These are phyloP conservation scores for Eragrostis tef DNA, from an alignment of 202 grass and related monocot species.

Conservation along the genomic window DNA sequence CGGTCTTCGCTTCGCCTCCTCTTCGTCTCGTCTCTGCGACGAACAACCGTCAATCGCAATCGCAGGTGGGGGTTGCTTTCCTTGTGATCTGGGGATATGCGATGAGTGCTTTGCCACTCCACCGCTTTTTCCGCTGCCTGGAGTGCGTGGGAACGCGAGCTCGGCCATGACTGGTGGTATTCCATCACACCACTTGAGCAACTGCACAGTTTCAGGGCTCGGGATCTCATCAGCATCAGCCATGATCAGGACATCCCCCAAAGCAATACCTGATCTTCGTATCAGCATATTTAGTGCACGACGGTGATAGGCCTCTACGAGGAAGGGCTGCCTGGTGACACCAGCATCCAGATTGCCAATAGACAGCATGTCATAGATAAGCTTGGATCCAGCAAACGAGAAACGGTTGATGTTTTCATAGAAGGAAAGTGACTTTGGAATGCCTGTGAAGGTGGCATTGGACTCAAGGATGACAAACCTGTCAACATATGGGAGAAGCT, in stretches of 20 bases:
- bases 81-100: slow-evolving; percentile 29
- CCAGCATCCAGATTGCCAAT: slow-evolving; percentile 40
- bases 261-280: slow-evolving; percentile 72
- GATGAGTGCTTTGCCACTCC: background rate
- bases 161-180: slow-evolving; percentile 87
- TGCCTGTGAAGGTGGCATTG: slow-evolving; percentile 90
- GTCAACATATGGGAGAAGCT: slow-evolving; percentile 75
- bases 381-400: slow-evolving; percentile 66
- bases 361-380: slow-evolving; percentile 71
- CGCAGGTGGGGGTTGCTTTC: background rate
- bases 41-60: no score
- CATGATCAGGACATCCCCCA: slow-evolving; percentile 89
- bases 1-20: background rate
- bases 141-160: background rate
- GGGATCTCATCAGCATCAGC: slow-evolving; percentile 94
- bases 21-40: background rate
- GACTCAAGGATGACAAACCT: slow-evolving; percentile 87
- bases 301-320: slow-evolving; percentile 69
- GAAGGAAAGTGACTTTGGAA: slow-evolving; percentile 65
- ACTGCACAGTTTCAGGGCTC: slow-evolving; percentile 65
- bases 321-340: slow-evolving; percentile 59
- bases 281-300: slow-evolving; percentile 69
- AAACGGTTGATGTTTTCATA: slow-evolving; percentile 61
- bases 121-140: background rate
- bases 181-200: slow-evolving; percentile 94